These are phyloP conservation scores for Cutaneotrichosporon cutaneum DNA, from an alignment of 1,284 basidiomycete genomes.

Conservation along the genomic window DNA sequence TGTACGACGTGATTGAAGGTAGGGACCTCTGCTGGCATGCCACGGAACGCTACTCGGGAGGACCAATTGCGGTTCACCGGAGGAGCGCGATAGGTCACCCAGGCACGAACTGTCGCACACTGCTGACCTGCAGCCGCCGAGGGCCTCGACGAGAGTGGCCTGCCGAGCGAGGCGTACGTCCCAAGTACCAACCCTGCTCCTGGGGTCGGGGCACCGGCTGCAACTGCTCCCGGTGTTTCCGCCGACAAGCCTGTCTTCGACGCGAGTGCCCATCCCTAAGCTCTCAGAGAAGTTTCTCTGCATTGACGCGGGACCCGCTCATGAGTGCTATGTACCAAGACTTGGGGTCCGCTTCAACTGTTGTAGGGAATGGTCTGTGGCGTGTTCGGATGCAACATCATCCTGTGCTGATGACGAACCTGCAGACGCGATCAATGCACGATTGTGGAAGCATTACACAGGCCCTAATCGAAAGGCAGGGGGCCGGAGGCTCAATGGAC, in stretches of 20 bases:
- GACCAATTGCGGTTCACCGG: neutral
- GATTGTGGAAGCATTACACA: neutral
- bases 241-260: constrained; percentile 10
- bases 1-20: constrained; percentile 92
- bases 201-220: neutral
- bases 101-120: neutral
- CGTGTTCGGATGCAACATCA: neutral
- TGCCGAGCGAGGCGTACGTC: constrained; percentile 78
- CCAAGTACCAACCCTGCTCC: constrained; percentile 52
- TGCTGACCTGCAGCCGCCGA: constrained; percentile 51
- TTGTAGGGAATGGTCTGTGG: neutral
- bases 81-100: neutral
- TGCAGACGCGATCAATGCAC: neutral
- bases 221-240: neutral
- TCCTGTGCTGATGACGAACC: neutral
- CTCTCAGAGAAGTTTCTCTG: neutral
- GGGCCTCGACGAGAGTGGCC: constrained; percentile 60
- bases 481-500: neutral
- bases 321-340: too few species aligned
- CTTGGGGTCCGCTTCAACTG: too few species aligned
- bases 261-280: neutral
- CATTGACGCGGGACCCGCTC: too few species aligned
- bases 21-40: constrained; percentile 12
- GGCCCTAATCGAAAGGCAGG: neutral
- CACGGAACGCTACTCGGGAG: neutral